A percentile compares a stretch with the other conserved stretches of the same genome.
phyloP scores from a whole-genome alignment of 2,329 filamentous ascomycete genomes.

The Sclerotinia minor region DNA sequence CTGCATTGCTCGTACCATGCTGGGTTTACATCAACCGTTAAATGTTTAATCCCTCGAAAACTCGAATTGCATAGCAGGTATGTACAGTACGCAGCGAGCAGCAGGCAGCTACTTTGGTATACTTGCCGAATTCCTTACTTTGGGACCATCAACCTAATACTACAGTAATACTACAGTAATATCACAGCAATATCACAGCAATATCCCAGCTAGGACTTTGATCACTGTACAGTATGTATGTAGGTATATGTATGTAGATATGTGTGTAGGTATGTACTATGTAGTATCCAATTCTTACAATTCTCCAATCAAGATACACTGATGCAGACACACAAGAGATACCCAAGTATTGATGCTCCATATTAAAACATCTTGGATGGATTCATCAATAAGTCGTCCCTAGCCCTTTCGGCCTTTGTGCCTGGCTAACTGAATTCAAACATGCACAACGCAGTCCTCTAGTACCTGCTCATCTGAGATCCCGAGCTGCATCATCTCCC shows the following conservation, averaged over 20 bases:
- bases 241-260: too few relatives aligned
- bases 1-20: conserved; percentile 14
- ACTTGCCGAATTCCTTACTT: not conserved
- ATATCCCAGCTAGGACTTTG: not conserved
- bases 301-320: conserved; percentile 5
- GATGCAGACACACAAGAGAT: too few relatives aligned
- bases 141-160: not conserved
- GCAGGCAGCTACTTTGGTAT: not conserved
- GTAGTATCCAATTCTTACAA: not conserved
- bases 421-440: conserved; percentile 9
- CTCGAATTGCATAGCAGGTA: not conserved
- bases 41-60: not conserved
- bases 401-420: not conserved
- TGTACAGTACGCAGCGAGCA: not conserved
- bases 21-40: conserved; percentile 4
- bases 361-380: conserved; percentile 1
- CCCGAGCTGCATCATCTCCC: conserved; percentile 12
- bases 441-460: not conserved
- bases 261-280: too few relatives aligned
- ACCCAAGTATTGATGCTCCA: not conserved
- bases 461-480: conserved; percentile 1
- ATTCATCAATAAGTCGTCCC: conserved; percentile 3
- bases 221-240: not conserved
- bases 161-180: not conserved
- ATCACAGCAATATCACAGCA: too few relatives aligned